These are phyloP conservation scores for Torulaspora delbrueckii DNA, from an alignment of 805 yeast genomes.

Conservation along the genomic window DNA sequence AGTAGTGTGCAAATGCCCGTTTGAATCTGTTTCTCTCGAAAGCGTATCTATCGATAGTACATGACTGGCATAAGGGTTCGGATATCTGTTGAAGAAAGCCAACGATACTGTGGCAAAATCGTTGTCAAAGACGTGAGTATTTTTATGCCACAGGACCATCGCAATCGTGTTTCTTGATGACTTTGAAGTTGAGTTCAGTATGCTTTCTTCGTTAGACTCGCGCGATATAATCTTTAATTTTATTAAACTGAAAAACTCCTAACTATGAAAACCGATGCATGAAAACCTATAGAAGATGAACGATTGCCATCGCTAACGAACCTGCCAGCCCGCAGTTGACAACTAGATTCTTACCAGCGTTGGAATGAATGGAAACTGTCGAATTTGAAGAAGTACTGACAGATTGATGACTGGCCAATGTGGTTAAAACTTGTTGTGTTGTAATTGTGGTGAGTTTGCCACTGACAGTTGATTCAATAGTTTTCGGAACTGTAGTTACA, in stretches of 20 bases:
- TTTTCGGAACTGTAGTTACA: neutral
- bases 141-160: slow-evolving; percentile 64
- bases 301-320: slow-evolving; percentile 17
- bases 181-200: neutral
- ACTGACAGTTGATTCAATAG: neutral
- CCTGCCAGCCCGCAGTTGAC: slow-evolving; percentile 15
- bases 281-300: slow-evolving; percentile 1
- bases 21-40: slow-evolving; percentile 49
- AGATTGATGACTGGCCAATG: neutral
- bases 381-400: neutral
- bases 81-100: slow-evolving; percentile 71
- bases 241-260: neutral
- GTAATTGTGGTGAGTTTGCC: neutral
- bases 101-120: slow-evolving; percentile 69
- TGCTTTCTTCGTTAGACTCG: neutral
- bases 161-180: neutral
- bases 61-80: slow-evolving; percentile 77
- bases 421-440: neutral
- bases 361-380: slow-evolving; percentile 14
- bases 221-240: neutral
- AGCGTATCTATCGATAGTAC: slow-evolving; percentile 80
- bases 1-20: slow-evolving; percentile 66
- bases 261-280: neutral
- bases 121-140: slow-evolving; percentile 52
- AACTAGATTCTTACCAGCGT: slow-evolving; percentile 7